Percentiles rank a stretch among this genome's conserved stretches.
These are phyloP conservation scores for Hypericum androsaemum DNA, from an alignment of 345 rosid species.

Conservation along the genomic window DNA sequence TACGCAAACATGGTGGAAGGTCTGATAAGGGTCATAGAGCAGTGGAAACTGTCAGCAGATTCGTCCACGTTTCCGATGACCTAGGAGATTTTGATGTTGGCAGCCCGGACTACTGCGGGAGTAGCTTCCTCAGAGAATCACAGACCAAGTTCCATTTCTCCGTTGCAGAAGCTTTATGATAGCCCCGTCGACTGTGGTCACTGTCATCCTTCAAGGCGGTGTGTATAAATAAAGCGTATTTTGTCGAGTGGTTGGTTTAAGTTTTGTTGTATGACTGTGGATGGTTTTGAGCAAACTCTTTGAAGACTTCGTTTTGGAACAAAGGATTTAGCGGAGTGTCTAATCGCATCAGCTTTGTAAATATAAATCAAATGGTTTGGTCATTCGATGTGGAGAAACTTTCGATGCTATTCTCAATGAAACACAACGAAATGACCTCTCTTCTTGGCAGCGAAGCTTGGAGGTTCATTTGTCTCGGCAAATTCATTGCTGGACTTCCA, in stretches of 20 bases:
- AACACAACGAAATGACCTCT: too few relatives aligned
- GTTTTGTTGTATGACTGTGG: neutral
- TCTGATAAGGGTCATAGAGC: constrained; percentile 18
- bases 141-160: constrained; percentile 33
- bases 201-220: neutral
- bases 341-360: too few relatives aligned
- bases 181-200: neutral
- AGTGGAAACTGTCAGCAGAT: constrained; percentile 16
- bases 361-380: too few relatives aligned
- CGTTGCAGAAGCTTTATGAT: constrained; percentile 48
- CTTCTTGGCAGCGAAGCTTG: too few relatives aligned
- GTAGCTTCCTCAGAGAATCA: constrained; percentile 45
- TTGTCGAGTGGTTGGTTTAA: neutral
- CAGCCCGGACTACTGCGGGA: constrained; percentile 47
- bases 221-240: constrained; percentile 31
- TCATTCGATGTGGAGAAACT: too few relatives aligned
- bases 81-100: constrained; percentile 23
- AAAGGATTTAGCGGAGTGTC: too few relatives aligned
- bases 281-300: neutral
- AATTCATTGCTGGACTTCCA: too few relatives aligned
- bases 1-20: constrained; percentile 29
- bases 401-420: too few relatives aligned
- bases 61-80: constrained; percentile 11
- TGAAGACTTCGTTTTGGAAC: too few relatives aligned
- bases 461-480: too few relatives aligned